Evolutionary conservation across 495 filamentous ascomycete species (phyloP), one percentile per base, ranked within the genome.

Genomic region (Trichocladium antarcticum): DNA sequence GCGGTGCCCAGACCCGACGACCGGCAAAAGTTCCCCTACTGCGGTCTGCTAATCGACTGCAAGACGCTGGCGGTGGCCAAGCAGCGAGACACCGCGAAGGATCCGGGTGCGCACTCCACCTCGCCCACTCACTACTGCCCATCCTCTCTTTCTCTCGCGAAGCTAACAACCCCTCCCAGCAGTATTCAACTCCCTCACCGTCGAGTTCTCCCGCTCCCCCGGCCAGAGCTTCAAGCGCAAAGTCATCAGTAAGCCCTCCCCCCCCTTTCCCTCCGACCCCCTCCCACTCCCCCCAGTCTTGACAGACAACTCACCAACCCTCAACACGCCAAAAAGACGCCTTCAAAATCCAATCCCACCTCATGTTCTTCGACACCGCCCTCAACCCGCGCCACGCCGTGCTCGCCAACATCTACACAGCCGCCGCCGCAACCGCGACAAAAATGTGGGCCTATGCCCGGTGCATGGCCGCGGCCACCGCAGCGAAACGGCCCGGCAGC

Each of bases 301-400:
- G n/a, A 16, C 31, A 1, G 15, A 16, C 56, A 79, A 19, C 70
- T 65, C 45, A 52, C 28, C 6, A 5, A 35, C 27, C 9, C 20
- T 3, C 37, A 15, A 45, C 41, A 21, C 8, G 19, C 1, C 16
- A n/a, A 1, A 11, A 16, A 71, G 74, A 80, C 59, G 71, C 83
- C 0, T 87, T 96, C 70, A 89, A 92, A 60, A 82, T 89, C 37
- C 87, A 92, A 54, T 79, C 85, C 45, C 83, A 93, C 55, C 73
- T 82, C 27, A 93, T 95, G 83, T 89, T 90, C 62, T 82, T 92
- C 48, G 89, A 95, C 59, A 87, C 85, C 3, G 66, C 70, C 5
- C 83, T 89, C 67, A 97, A 96, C 61, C 79, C 80, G 6, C 56
- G 75, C 1, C 38, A 57, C 1, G 84, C 78, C 0, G 85, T 90